Evolutionary conservation across 2,329 filamentous ascomycete genomes (phyloP).

Genomic region (Sporothrix phasma): DNA sequence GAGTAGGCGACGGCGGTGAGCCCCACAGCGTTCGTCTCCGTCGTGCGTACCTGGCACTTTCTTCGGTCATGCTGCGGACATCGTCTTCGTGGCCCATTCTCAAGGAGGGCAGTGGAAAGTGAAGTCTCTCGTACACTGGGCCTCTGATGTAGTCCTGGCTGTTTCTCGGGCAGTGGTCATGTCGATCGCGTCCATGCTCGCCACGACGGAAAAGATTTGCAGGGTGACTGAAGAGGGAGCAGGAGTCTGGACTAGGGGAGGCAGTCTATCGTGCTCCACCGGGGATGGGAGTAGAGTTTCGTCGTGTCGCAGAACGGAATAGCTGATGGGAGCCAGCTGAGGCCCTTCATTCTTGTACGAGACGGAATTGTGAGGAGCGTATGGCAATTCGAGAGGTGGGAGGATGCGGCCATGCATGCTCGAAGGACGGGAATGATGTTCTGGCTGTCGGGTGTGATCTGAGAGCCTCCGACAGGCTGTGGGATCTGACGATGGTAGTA

Average conservation of each 20-base stretch:
- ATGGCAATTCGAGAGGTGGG: neutral
- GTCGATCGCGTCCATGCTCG: neutral
- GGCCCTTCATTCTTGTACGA: neutral
- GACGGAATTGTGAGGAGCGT: neutral
- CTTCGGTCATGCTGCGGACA: neutral
- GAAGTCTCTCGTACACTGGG: neutral
- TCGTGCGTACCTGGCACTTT: neutral
- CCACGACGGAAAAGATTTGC: neutral
- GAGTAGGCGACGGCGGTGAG: neutral
- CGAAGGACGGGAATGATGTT: neutral
- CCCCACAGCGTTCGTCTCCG: neutral
- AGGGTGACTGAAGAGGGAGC: neutral
- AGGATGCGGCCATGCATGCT: neutral
- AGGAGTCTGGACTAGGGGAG: conserved; percentile 4
- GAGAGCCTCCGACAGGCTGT: neutral
- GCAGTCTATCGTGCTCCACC: conserved; percentile 10
- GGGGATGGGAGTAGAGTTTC: conserved; percentile 3
- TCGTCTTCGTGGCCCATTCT: neutral
- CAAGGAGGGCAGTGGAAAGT: neutral
- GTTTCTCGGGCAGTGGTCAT: neutral
- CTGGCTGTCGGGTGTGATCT: neutral
- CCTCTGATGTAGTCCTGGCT: neutral
- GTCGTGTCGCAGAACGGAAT: neutral
- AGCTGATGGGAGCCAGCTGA: neutral
- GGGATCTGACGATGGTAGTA: neutral